Percentiles rank a stretch among this genome's conserved stretches.
Conservation (phyloP, 176 grass and related monocot genomes). For the Ananas comosus region DNA sequence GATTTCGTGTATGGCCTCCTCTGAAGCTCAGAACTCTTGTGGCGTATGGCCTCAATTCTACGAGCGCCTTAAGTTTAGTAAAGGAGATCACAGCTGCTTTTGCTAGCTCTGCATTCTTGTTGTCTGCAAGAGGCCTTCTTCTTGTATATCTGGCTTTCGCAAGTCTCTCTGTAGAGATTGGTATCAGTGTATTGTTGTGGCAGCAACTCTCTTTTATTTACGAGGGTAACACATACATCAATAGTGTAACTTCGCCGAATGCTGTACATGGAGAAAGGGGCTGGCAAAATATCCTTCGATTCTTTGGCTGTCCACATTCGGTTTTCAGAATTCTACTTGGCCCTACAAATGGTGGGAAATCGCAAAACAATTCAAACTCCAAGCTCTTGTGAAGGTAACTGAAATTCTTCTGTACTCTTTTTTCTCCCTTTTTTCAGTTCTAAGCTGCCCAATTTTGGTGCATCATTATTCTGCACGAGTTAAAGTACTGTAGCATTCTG, state of each 20-base stretch:
- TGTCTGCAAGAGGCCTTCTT: slow-evolving; percentile 84
- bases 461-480: background rate
- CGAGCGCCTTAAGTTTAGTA: slow-evolving; percentile 27
- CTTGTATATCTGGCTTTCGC: slow-evolving; percentile 86
- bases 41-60: slow-evolving; percentile 23
- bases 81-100: slow-evolving; percentile 42
- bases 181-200: slow-evolving; percentile 65
- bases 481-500: background rate
- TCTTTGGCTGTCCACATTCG: slow-evolving; percentile 67
- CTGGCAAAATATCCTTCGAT: slow-evolving; percentile 68
- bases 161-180: slow-evolving; percentile 71
- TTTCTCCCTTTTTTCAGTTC: background rate
- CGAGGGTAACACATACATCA: slow-evolving; percentile 75
- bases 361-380: slow-evolving; percentile 57
- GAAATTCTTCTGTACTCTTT: background rate
- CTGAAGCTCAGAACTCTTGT: slow-evolving; percentile 33
- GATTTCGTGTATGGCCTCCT: slow-evolving; percentile 67
- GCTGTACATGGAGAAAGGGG: slow-evolving; percentile 44
- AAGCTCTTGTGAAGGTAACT: slow-evolving; percentile 37
- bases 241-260: slow-evolving; percentile 45
- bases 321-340: slow-evolving; percentile 47
- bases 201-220: slow-evolving; percentile 94
- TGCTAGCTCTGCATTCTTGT: slow-evolving; percentile 48
- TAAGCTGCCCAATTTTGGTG: background rate
- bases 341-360: slow-evolving; percentile 42